Conservation (phyloP, 2,329 filamentous ascomycete species). For the Verticillium klebahnii region DNA sequence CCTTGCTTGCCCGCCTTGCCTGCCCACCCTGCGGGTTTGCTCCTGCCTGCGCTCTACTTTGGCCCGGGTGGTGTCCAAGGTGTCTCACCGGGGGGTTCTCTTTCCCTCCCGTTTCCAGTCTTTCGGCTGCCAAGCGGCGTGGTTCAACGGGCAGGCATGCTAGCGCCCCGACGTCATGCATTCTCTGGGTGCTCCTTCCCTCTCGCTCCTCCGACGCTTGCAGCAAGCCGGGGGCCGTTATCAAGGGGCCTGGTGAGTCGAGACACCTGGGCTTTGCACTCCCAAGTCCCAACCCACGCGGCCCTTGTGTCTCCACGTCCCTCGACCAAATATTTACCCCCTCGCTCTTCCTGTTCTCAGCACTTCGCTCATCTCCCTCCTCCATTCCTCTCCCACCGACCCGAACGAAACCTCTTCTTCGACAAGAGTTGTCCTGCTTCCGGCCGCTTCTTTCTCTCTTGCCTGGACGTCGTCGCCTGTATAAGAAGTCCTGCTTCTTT, state of each 20-base stretch:
- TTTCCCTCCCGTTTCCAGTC: not conserved
- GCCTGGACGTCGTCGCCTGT: constrained; percentile 3
- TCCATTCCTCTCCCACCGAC: not conserved
- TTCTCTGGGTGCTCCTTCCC: not conserved
- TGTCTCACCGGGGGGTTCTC: not conserved
- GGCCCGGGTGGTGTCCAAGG: not conserved
- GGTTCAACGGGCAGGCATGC: not conserved
- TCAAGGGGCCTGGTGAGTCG: not conserved
- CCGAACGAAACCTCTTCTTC: not conserved
- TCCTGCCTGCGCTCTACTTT: not conserved
- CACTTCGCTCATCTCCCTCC: not conserved
- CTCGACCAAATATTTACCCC: not conserved
- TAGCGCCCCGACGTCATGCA: not conserved
- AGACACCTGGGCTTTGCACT: not conserved
- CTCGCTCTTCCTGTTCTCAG: not conserved
- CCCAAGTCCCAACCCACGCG: not conserved
- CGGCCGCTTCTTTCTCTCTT: not conserved
- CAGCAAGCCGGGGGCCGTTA: not conserved
- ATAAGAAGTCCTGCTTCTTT: constrained; percentile 2
- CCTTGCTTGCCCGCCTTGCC: too few species aligned
- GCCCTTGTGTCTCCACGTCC: not conserved
- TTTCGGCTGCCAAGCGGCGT: not conserved
- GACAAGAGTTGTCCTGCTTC: not conserved
- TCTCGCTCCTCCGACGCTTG: not conserved
- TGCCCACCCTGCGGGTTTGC: not conserved